Evolutionary conservation across 495 filamentous ascomycete species (phyloP), one percentile per base, ranked within the genome.

Genomic region (Aspergillus indologenus): DNA sequence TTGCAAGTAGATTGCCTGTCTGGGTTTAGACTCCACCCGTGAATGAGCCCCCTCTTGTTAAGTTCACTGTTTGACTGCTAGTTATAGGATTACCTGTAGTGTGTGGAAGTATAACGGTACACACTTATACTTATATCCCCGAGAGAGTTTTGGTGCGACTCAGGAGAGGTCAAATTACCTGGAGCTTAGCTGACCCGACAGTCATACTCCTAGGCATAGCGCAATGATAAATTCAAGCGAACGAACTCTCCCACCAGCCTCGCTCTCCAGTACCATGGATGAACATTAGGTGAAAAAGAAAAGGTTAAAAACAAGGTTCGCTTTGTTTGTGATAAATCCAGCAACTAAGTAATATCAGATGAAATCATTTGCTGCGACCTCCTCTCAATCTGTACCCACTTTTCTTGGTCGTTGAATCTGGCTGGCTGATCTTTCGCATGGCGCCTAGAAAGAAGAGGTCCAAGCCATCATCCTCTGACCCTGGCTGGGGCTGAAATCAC

Each of bases 281-380:
- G 48, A 34, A n/a, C 40, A 24, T 56, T 51, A 51, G 57, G 48
- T 53, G 51, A 58, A 58, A 57, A 55, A 43, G 45, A 59, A 60
- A 64, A 64, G 61, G 57, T 60, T 60, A 60, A 60, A 64, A 54
- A 57, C 61, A 64, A 64, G 54, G 61, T 64, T 64, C 57, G 24
- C 46, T 53, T 50, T 61, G 55, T 57, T 60, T 54, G 48, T 47
- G 59, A 64, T 31, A 51, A 54, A 60, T 59, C 45, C 31, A 49
- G 55, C 20, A 40, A 49, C 31, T 34, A 54, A 43, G 18, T 54
- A n/a, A n/a, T n/a, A 54, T 54, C 52, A 59, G 57, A 48, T 54
- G 44, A 54, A 20, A 34, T 59, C 49, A 59, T 59, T 59, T 59
- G 57, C 57, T 51, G 57, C 50, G 26, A 21, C 42, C 40, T 29